A percentile compares a stretch with the other conserved stretches of the same genome.
These are phyloP conservation scores for Trypanosoma caninum DNA, from an alignment of 208 protist genomes.

Conservation along the genomic window DNA sequence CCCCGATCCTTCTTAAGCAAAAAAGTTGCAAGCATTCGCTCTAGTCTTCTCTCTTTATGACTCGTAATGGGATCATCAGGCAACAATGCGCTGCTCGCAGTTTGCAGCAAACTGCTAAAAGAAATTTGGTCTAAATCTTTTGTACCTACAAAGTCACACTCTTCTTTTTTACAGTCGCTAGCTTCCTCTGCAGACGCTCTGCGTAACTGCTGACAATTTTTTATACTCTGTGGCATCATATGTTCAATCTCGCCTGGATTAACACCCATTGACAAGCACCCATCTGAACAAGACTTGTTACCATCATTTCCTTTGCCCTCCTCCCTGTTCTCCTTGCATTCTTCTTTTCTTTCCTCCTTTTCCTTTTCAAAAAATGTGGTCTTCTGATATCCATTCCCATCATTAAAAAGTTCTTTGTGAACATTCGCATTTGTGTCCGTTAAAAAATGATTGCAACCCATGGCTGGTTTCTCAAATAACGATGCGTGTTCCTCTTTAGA, in stretches of 20 bases:
- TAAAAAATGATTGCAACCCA: neutral
- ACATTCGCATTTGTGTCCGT: neutral
- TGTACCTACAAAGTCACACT: too few species aligned
- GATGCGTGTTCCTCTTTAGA: neutral
- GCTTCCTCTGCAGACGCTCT: too few species aligned
- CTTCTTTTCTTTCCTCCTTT: neutral
- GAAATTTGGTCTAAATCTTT: too few species aligned
- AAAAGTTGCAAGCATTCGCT: slow-evolving; percentile 26
- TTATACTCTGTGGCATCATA: too few species aligned
- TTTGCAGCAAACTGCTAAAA: neutral
- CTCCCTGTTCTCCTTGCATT: neutral
- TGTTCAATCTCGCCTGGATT: too few species aligned
- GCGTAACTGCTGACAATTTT: too few species aligned
- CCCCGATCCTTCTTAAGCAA: slow-evolving; percentile 28
- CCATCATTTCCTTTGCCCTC: too few species aligned
- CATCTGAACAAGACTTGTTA: too few species aligned
- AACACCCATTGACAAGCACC: too few species aligned
- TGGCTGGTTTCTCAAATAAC: neutral
- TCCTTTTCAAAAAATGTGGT: neutral
- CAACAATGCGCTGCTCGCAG: neutral
- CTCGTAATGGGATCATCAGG: neutral
- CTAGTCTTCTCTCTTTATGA: slow-evolving; percentile 17
- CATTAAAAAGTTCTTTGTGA: slow-evolving; percentile 9
- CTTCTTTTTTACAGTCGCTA: too few species aligned
- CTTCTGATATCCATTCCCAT: neutral